Evolutionary conservation across 1,139 yeast genomes (phyloP).

Genomic region (Magnusiomyces clavatus): DNA sequence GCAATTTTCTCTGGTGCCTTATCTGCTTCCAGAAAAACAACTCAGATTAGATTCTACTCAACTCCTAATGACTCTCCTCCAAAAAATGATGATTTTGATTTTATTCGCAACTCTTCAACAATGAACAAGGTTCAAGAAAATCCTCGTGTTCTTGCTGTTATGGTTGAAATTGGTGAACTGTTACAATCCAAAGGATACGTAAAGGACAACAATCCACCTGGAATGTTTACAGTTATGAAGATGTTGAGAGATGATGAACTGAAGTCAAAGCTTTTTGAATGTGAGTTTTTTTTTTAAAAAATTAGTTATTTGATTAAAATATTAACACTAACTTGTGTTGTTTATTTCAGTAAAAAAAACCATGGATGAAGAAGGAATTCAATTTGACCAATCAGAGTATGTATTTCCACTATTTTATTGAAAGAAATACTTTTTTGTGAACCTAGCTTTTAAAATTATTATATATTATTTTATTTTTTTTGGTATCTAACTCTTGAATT

Average conservation of each 20-base stretch:
- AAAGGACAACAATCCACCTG: constrained; percentile 13
- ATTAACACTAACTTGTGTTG: neutral
- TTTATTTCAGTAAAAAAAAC: constrained; percentile 2
- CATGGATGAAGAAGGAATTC: constrained; percentile 15
- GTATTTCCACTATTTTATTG: neutral
- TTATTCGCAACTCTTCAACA: no score
- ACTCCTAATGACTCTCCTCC: neutral
- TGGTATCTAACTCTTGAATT: neutral
- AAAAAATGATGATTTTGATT: no score
- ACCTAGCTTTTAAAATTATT: neutral
- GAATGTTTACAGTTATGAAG: constrained; percentile 14
- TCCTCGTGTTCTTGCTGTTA: constrained; percentile 12
- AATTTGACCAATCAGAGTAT: constrained; percentile 13
- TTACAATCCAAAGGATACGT: constrained; percentile 12
- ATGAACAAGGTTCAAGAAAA: no score
- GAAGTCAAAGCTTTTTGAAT: constrained; percentile 8
- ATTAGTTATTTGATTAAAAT: neutral
- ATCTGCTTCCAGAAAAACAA: no score
- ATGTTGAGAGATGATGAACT: constrained; percentile 13
- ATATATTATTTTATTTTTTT: no score
- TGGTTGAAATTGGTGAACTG: constrained; percentile 13
- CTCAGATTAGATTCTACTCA: neutral
- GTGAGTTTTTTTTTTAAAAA: neutral
- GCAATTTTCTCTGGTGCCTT: no score
- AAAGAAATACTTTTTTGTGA: neutral